phyloP scores from a whole-genome alignment of 805 yeast genomes.

The Wickerhamomyces hampshirensis region DNA sequence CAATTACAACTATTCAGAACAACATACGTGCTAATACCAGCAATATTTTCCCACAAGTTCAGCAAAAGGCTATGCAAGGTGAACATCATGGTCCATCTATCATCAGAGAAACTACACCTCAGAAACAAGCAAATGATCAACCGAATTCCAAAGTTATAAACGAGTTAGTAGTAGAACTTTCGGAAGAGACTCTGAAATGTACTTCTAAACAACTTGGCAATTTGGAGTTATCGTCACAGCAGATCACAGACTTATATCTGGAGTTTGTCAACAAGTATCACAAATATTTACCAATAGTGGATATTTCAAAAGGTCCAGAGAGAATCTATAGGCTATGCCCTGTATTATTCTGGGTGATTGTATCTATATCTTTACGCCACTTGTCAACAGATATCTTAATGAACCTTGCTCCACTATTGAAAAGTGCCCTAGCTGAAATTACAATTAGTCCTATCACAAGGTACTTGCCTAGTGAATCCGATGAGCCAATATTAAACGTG shows the following conservation, averaged over 20 bases:
- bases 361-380: constrained; percentile 78
- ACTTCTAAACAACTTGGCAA: constrained; percentile 69
- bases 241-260: constrained; percentile 55
- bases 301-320: constrained; percentile 78
- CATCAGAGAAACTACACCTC: constrained; percentile 18
- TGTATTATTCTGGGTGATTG: constrained; percentile 88
- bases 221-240: constrained; percentile 53
- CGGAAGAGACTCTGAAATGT: constrained; percentile 42
- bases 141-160: constrained; percentile 6
- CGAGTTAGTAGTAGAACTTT: constrained; percentile 19
- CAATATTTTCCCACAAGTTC: constrained; percentile 2
- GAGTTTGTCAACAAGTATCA: constrained; percentile 81
- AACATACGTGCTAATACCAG: too few species aligned
- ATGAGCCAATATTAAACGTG: constrained; percentile 79
- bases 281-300: constrained; percentile 83
- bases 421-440: constrained; percentile 76
- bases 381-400: constrained; percentile 42
- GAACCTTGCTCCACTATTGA: constrained; percentile 62
- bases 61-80: background rate
- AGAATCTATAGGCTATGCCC: constrained; percentile 76
- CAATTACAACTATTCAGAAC: constrained; percentile 3
- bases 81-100: constrained; percentile 21
- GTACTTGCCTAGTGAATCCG: constrained; percentile 71
- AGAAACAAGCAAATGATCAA: constrained; percentile 7
- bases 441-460: constrained; percentile 88